Conservation (phyloP, 176 grass and related monocot genomes). For the Juncus inflexus region DNA sequence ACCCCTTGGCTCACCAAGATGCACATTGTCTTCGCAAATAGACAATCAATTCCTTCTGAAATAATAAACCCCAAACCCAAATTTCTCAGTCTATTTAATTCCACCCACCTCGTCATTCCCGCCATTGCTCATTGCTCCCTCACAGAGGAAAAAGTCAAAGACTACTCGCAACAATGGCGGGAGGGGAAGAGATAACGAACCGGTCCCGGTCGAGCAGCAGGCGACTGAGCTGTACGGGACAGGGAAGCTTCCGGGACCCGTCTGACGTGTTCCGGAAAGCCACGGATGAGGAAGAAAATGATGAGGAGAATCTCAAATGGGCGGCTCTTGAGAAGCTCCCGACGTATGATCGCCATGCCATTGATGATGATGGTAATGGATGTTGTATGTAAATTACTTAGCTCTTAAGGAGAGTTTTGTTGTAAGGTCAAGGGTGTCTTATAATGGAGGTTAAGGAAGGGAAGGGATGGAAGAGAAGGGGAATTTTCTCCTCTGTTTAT, state of each 20-base stretch:
- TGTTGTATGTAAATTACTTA: too few species aligned
- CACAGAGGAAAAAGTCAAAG: not conserved
- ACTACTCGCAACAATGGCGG: conserved; percentile 3
- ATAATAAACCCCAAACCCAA: not conserved
- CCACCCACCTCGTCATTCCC: not conserved
- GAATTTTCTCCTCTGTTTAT: too few species aligned
- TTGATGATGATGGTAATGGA: conserved; percentile 8
- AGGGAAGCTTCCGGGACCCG: conserved; percentile 26
- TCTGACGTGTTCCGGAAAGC: conserved; percentile 35
- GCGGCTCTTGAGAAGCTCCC: conserved; percentile 92
- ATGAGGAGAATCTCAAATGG: conserved; percentile 86
- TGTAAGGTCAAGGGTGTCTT: too few species aligned
- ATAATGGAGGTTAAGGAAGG: too few species aligned
- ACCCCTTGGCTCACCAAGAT: too few species aligned
- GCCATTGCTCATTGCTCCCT: not conserved
- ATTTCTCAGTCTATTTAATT: not conserved
- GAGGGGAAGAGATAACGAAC: conserved; percentile 20
- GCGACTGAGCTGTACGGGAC: conserved; percentile 16
- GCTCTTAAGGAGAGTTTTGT: too few species aligned
- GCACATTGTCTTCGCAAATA: not conserved
- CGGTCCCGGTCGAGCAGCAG: conserved; percentile 16
- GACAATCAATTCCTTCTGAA: not conserved
- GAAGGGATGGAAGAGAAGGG: too few species aligned
- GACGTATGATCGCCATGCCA: conserved; percentile 58
- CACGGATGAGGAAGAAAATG: conserved; percentile 31